A percentile compares a stretch with the other conserved stretches of the same genome.
phyloP scores from a whole-genome alignment of 139 green algal species.

The Chlorella sorokiniana region DNA sequence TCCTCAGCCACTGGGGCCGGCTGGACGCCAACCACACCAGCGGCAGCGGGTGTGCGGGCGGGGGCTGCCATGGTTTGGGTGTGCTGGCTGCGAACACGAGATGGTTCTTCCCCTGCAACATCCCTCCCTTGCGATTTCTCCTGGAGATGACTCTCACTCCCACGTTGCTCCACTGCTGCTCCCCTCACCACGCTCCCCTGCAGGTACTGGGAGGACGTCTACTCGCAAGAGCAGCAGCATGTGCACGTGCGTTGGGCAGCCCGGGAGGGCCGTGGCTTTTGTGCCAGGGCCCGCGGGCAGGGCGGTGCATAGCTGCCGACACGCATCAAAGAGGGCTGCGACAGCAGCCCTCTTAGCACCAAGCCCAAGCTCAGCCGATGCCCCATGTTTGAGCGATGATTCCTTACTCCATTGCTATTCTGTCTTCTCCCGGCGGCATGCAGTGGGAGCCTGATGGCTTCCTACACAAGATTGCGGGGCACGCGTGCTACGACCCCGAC shows the following conservation, averaged over 20 bases:
- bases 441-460: background rate
- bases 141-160: no score
- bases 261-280: no score
- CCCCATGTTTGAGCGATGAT: background rate
- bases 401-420: background rate
- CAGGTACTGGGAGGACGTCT: background rate
- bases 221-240: background rate
- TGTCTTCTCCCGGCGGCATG: background rate
- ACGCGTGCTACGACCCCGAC: background rate
- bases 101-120: no score
- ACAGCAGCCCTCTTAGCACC: no score
- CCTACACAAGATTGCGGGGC: background rate
- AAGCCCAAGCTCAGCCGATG: background rate
- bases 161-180: no score
- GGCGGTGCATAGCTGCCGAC: no score
- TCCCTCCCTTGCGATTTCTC: no score
- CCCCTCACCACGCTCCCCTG: background rate
- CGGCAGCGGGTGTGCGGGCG: background rate
- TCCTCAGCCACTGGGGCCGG: constrained; percentile 4
- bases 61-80: no score
- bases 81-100: no score
- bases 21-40: constrained; percentile 5
- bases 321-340: no score
- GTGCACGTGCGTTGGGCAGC: no score
- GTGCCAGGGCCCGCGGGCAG: background rate